Percentiles rank a stretch among this genome's conserved stretches.
Evolutionary conservation across 2,329 filamentous ascomycete species (phyloP).

Genomic region (Pseudocercospora pini-densiflorae): DNA sequence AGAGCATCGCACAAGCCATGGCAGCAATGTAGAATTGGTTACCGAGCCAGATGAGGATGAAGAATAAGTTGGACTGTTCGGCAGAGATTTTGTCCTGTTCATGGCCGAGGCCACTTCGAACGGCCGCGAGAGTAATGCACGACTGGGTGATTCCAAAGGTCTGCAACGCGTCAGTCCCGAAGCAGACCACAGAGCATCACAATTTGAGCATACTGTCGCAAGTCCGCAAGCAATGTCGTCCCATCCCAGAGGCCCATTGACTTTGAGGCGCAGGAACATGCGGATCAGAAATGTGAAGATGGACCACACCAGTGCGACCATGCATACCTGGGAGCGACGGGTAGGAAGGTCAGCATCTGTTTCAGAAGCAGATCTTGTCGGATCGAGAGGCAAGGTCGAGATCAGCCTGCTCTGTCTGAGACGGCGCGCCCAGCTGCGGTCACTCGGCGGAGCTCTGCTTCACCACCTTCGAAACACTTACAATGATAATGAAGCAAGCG

Average conservation of each 20-base stretch:
- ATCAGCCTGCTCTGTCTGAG: too few relatives aligned
- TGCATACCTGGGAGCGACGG: constrained; percentile 7
- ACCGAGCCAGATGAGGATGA: constrained; percentile 27
- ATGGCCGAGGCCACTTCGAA: constrained; percentile 32
- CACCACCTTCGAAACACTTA: too few relatives aligned
- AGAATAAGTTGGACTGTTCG: constrained; percentile 12
- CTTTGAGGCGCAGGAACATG: constrained; percentile 33
- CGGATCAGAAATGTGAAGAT: constrained; percentile 34
- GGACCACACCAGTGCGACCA: constrained; percentile 33
- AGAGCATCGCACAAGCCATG: constrained; percentile 30
- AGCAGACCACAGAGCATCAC: too few relatives aligned
- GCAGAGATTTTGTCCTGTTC: constrained; percentile 3
- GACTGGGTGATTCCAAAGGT: constrained; percentile 28
- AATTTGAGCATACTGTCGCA: constrained; percentile 25
- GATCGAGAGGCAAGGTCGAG: too few relatives aligned
- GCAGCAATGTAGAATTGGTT: constrained; percentile 28
- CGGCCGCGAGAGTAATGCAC: constrained; percentile 25
- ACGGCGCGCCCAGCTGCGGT: too few relatives aligned
- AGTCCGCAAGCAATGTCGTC: constrained; percentile 35
- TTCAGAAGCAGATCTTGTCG: too few relatives aligned
- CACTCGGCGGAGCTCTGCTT: too few relatives aligned
- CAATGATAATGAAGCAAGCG: constrained; percentile 31
- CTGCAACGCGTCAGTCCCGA: neutral
- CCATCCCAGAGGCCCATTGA: constrained; percentile 37
- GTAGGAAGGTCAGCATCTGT: too few relatives aligned